phyloP scores from a whole-genome alignment of 371 early-diverging fungal species.

The Mucor circinelloides region DNA sequence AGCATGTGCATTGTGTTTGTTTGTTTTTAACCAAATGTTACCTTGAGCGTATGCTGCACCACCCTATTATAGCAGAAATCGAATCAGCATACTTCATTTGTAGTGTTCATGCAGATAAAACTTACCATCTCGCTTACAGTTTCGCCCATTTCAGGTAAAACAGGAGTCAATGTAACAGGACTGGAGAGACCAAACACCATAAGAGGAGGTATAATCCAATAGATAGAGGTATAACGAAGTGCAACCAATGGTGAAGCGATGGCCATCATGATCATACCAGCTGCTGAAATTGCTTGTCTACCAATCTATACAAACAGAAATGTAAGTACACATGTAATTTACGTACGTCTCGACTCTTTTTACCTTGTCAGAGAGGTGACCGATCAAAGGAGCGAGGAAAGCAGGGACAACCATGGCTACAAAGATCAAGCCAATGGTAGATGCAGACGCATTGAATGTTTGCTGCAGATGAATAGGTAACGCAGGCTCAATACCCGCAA shows the following conservation, averaged over 20 bases:
- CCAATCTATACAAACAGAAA: conserved; percentile 36
- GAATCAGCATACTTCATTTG: conserved; percentile 11
- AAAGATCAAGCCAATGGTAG: conserved; percentile 61
- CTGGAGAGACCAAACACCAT: conserved; percentile 60
- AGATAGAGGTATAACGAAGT: conserved; percentile 39
- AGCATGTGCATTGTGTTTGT: neutral
- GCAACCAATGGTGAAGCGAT: conserved; percentile 53
- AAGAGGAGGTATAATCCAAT: conserved; percentile 51
- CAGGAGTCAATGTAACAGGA: conserved; percentile 58
- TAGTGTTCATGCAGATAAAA: conserved; percentile 8
- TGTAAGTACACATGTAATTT: neutral
- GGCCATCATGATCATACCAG: conserved; percentile 60
- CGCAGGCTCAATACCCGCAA: conserved; percentile 67
- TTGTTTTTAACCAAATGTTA: conserved; percentile 4
- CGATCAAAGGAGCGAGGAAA: conserved; percentile 61
- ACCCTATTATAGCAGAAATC: conserved; percentile 28
- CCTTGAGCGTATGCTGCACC: conserved; percentile 57
- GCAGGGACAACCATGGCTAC: conserved; percentile 68
- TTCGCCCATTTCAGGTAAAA: conserved; percentile 62
- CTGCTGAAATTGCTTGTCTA: conserved; percentile 49
- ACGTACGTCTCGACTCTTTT: neutral
- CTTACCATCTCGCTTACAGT: conserved; percentile 55
- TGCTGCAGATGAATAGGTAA: conserved; percentile 61
- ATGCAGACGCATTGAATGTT: conserved; percentile 44
- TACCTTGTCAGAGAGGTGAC: conserved; percentile 60